Evolutionary conservation across 2,329 filamentous ascomycete genomes (phyloP).

Genomic region (Podosphaera aphanis): DNA sequence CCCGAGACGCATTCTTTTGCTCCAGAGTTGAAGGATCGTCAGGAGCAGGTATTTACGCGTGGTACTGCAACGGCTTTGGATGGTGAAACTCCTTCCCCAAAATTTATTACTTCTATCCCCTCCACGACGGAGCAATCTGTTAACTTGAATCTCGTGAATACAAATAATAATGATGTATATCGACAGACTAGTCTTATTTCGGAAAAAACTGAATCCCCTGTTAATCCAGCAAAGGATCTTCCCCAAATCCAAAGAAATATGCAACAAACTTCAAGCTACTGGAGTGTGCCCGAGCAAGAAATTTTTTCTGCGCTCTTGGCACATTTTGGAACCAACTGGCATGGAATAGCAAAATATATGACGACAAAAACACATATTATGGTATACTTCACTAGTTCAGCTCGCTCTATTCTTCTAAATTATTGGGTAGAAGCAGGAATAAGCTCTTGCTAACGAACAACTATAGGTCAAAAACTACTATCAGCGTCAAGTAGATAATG

Average conservation of each 20-base stretch:
- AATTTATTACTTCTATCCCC: no score
- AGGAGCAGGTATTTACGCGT: slow-evolving; percentile 4
- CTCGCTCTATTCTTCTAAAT: slow-evolving; percentile 12
- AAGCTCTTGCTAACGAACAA: slow-evolving; percentile 15
- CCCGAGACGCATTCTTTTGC: slow-evolving; percentile 8
- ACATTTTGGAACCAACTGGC: slow-evolving; percentile 61
- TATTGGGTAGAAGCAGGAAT: slow-evolving; percentile 12
- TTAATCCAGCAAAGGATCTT: slow-evolving; percentile 9
- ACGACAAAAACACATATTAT: slow-evolving; percentile 70
- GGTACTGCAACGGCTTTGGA: neutral
- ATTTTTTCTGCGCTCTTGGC: slow-evolving; percentile 52
- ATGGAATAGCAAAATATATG: slow-evolving; percentile 53
- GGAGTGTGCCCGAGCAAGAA: slow-evolving; percentile 61
- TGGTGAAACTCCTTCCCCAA: slow-evolving; percentile 4
- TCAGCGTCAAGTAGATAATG: slow-evolving; percentile 35
- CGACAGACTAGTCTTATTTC: slow-evolving; percentile 7
- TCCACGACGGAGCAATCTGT: no score
- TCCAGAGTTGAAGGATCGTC: slow-evolving; percentile 8
- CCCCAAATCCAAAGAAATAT: slow-evolving; percentile 12
- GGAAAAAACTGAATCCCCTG: slow-evolving; percentile 13
- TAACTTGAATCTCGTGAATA: no score
- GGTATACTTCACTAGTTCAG: slow-evolving; percentile 27
- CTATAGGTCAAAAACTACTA: slow-evolving; percentile 45
- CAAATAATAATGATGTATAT: slow-evolving; percentile 1
- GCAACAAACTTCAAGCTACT: slow-evolving; percentile 55